These are phyloP conservation scores for Dissoconium aciculare DNA, from an alignment of 2,329 filamentous ascomycete genomes.

Conservation along the genomic window DNA sequence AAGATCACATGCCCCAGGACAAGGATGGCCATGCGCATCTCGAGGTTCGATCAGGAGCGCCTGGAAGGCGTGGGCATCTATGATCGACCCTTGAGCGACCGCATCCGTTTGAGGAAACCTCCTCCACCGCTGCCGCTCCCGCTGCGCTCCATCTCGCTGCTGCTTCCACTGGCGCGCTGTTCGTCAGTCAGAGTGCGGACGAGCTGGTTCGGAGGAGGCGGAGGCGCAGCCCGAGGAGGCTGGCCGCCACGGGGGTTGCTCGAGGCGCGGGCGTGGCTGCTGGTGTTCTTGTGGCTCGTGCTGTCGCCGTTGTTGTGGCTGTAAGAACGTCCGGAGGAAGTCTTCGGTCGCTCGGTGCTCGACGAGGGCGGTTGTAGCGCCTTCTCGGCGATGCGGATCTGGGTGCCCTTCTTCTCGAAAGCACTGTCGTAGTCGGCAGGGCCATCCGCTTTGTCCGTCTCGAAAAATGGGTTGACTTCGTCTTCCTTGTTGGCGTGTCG, in stretches of 20 bases:
- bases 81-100: conserved; percentile 72
- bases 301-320: conserved; percentile 9
- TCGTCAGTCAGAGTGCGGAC: conserved; percentile 48
- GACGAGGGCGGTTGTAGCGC: too few relatives aligned
- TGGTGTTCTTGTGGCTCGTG: neutral
- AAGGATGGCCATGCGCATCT: too few relatives aligned
- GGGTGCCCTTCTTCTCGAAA: conserved; percentile 48
- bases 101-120: conserved; percentile 64
- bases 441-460: too few relatives aligned
- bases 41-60: too few relatives aligned
- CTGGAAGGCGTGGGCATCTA: too few relatives aligned
- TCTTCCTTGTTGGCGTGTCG: conserved; percentile 22
- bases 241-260: neutral
- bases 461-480: conserved; percentile 59
- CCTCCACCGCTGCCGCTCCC: conserved; percentile 29
- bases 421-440: conserved; percentile 56
- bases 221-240: too few relatives aligned
- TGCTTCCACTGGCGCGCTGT: conserved; percentile 15
- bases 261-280: neutral
- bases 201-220: too few relatives aligned
- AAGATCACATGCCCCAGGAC: too few relatives aligned
- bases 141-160: conserved; percentile 30
- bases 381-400: conserved; percentile 39
- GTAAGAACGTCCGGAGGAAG: conserved; percentile 39
- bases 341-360: conserved; percentile 8